Base-by-base conservation (phyloP, 257 asterid species). In the Solanum megistacrolobum region DNA sequence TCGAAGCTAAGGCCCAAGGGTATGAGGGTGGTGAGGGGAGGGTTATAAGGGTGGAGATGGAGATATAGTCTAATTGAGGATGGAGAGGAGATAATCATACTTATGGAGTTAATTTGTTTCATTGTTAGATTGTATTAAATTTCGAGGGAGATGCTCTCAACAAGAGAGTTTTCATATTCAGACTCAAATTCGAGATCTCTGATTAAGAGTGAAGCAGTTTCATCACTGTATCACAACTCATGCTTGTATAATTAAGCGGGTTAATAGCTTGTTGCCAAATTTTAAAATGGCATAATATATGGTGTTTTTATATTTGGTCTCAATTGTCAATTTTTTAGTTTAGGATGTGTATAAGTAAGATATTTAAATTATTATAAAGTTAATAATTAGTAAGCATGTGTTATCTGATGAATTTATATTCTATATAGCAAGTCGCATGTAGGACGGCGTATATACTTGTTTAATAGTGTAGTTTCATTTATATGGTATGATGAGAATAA, bases 141-240 rank as follows among this genome's bases (percentile, higher is more conserved):
- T 18, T 46, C 0, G 23, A 0, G 62, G 62, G 4, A 6, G n/a
- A 18, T 0, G 1, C 9, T 52, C 3, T 6, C 9, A 52, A 6
- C 8, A 52, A 52, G n/a, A 16, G 3, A 2, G 0, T 16, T 52
- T 52, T 16, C 1, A 52, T 52, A 52, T 6, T 18, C 1, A 52
- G 23, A 52, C 2, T 52, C 10, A 52, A 52, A 52, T 1, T 52
- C 0, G 4, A 52, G 10, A 52, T 0, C 0, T 52, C 9, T 52
- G 9, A 6, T 6, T 6, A 52, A 52, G 2, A 0, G 4, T 7
- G 23, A 52, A 18, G 1, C 2, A 52, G n/a, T 52, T 52, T 18
- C 0, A 18, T 0, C 4, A 52, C 1, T 18, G 23, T 52, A 52
- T 52, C 0, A 52, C 62, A 52, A 52, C 3, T 6, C 62, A 18